phyloP scores from a whole-genome alignment of 164 flowering plant species.

The Magnolia kwangsiensis region DNA sequence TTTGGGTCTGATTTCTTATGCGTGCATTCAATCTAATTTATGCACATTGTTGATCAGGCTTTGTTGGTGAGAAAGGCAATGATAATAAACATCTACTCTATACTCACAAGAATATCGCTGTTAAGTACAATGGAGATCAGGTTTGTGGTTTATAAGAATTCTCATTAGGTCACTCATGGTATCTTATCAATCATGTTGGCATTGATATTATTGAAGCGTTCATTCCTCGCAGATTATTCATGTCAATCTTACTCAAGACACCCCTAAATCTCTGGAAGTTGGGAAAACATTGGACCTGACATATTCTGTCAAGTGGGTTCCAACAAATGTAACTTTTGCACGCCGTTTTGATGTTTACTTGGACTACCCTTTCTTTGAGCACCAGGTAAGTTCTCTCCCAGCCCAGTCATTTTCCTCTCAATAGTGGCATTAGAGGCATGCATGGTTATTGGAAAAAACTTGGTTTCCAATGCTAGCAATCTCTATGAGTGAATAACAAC shows the following conservation, averaged over 20 bases:
- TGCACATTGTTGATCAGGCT: conserved; percentile 40
- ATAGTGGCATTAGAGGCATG: not conserved
- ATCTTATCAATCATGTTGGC: not conserved
- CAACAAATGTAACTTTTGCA: conserved; percentile 70
- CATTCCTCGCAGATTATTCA: conserved; percentile 74
- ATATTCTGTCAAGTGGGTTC: conserved; percentile 79
- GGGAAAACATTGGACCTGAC: conserved; percentile 75
- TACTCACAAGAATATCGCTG: conserved; percentile 67
- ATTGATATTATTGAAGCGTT: not conserved
- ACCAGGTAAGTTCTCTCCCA: conserved; percentile 53
- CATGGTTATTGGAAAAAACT: not conserved
- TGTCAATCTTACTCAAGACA: conserved; percentile 86
- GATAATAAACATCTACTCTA: conserved; percentile 71
- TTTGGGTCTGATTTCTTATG: not conserved
- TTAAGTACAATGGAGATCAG: conserved; percentile 82
- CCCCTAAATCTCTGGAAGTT: conserved; percentile 68
- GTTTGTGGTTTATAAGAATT: conserved; percentile 32
- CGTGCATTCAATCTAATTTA: not conserved
- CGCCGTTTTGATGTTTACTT: conserved; percentile 97
- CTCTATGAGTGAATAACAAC: too few species aligned
- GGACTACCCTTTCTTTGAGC: conserved; percentile 99
- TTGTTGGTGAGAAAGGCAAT: conserved; percentile 85
- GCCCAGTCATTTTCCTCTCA: not conserved
- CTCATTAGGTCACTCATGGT: not conserved
- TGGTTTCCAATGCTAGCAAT: not conserved